These are phyloP conservation scores for Cubamyces sp. DNA, from an alignment of 768 basidiomycete species.

Conservation along the genomic window DNA sequence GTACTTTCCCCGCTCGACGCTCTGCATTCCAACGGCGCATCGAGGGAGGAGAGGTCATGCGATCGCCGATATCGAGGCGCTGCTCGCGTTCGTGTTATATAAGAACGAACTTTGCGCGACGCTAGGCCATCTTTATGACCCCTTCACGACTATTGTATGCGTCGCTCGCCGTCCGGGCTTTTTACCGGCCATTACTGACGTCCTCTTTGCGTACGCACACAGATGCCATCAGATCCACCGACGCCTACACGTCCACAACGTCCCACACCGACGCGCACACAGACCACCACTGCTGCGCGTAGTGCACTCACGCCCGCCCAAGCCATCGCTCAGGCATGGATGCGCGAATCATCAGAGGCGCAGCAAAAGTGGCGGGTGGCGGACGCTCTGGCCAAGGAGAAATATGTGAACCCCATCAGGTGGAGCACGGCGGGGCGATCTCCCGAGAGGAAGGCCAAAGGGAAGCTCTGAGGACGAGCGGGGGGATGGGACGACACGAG, in stretches of 20 bases:
- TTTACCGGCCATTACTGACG: constrained; percentile 25
- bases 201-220: constrained; percentile 8
- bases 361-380: constrained; percentile 64
- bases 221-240: constrained; percentile 39
- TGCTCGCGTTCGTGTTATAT: constrained; percentile 33
- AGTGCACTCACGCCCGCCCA: constrained; percentile 52
- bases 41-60: constrained; percentile 27
- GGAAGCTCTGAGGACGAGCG: constrained; percentile 52
- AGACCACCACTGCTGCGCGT: constrained; percentile 20
- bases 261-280: constrained; percentile 25
- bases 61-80: constrained; percentile 32
- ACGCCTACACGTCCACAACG: constrained; percentile 30
- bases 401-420: constrained; percentile 47
- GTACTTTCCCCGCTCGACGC: constrained; percentile 32
- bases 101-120: constrained; percentile 35
- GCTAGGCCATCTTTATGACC: constrained; percentile 33
- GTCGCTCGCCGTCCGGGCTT: constrained; percentile 16
- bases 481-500: constrained; percentile 19
- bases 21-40: constrained; percentile 23
- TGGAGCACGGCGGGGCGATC: constrained; percentile 25
- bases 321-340: constrained; percentile 73
- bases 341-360: constrained; percentile 58
- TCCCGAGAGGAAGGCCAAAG: constrained; percentile 38
- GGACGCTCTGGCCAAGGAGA: constrained; percentile 49
- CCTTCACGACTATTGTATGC: constrained; percentile 36